Evolutionary conservation across 2,329 filamentous ascomycete species (phyloP).

Genomic region (Cercospora sp.): DNA sequence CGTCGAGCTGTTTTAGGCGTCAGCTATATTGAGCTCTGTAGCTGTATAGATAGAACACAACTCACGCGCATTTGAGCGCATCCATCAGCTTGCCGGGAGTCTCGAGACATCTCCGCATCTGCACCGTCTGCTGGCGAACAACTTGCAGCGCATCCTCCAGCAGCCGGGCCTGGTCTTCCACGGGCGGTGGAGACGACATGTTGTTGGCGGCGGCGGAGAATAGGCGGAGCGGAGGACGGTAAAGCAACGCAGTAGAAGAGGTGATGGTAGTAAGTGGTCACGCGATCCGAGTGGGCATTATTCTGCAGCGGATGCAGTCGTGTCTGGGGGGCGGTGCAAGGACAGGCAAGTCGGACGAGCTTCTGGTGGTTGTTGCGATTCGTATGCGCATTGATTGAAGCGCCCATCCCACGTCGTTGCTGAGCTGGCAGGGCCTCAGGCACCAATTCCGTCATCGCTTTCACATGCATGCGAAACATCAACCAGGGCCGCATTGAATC

Average conservation of each 20-base stretch:
- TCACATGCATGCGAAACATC: background rate
- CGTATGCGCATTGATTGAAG: background rate
- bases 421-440: background rate
- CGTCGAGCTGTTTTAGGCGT: slow-evolving; percentile 69
- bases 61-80: slow-evolving; percentile 97
- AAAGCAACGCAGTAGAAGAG: background rate
- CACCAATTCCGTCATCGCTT: slow-evolving; percentile 6
- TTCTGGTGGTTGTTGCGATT: background rate
- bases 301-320: background rate
- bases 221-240: slow-evolving; percentile 12
- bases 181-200: slow-evolving; percentile 46
- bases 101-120: slow-evolving; percentile 98
- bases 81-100: slow-evolving; percentile 99
- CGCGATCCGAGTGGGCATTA: slow-evolving; percentile 8
- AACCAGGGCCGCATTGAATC: background rate
- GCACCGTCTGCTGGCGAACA: slow-evolving; percentile 91
- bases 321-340: background rate
- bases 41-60: background rate
- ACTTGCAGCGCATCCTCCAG: slow-evolving; percentile 96
- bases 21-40: slow-evolving; percentile 32
- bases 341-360: background rate
- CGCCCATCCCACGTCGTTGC: background rate
- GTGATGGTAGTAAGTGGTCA: slow-evolving; percentile 10
- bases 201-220: slow-evolving; percentile 21
- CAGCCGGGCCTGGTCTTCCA: slow-evolving; percentile 72